Conservation (phyloP, 2,329 filamentous ascomycete species). For the Neofusicoccum laricinum region DNA sequence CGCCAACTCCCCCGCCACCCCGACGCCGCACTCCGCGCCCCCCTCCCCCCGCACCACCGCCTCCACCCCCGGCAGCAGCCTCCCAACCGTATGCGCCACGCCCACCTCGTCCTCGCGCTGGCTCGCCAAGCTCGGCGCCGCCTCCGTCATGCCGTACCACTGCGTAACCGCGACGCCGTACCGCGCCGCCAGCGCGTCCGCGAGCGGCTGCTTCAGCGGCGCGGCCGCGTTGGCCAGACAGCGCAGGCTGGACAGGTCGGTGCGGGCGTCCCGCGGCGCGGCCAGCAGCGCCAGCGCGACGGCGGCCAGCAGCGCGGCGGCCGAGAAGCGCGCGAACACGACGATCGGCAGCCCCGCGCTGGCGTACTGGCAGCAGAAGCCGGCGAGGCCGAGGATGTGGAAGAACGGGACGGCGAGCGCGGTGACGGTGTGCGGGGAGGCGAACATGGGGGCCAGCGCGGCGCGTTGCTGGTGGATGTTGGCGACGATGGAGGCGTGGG, state of each 20-base stretch:
- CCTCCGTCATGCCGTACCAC: constrained; percentile 22
- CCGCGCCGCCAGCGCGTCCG: constrained; percentile 13
- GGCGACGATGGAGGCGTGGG: constrained; percentile 24
- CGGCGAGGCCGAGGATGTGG: constrained; percentile 16
- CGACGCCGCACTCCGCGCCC: background rate
- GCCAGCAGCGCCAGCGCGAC: too few relatives aligned
- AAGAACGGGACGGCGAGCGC: constrained; percentile 17
- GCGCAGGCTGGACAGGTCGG: too few relatives aligned
- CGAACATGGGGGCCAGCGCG: background rate
- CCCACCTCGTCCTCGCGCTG: background rate
- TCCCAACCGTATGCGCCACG: background rate
- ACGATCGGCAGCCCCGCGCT: constrained; percentile 19
- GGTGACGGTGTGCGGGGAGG: background rate
- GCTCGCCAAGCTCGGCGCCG: constrained; percentile 12
- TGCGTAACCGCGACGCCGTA: constrained; percentile 18
- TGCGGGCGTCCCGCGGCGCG: too few relatives aligned
- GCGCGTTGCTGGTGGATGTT: constrained; percentile 10
- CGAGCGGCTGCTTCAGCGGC: constrained; percentile 17
- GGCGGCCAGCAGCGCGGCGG: constrained; percentile 11
- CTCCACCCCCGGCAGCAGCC: background rate
- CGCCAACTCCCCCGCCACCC: background rate
- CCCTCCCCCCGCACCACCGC: background rate
- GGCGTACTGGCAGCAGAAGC: constrained; percentile 12
- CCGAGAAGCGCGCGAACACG: constrained; percentile 3
- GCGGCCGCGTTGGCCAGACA: constrained; percentile 24